Evolutionary conservation across 495 filamentous ascomycete genomes (phyloP).

Genomic region (Aspergillus incahuasiensis): DNA sequence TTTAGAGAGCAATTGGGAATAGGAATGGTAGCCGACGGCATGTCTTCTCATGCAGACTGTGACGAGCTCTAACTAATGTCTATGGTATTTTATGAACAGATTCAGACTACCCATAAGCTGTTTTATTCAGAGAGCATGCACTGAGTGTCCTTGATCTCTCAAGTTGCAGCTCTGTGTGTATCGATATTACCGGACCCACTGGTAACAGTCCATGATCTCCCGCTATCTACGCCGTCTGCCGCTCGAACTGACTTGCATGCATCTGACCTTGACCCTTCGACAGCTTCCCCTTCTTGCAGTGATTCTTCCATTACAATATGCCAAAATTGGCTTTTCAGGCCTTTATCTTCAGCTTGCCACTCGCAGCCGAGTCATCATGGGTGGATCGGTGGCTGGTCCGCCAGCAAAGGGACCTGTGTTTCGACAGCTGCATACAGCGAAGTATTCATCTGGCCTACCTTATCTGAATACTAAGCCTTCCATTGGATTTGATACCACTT

Average conservation of each 20-base stretch:
- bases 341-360: slow-evolving; percentile 12
- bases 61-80: no score
- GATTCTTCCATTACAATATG: slow-evolving; percentile 7
- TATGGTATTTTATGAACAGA: no score
- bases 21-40: neutral
- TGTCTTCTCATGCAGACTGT: no score
- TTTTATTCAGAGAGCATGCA: no score
- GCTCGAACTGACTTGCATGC: slow-evolving; percentile 13
- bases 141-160: no score
- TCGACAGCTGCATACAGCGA: slow-evolving; percentile 11
- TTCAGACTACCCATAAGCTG: no score
- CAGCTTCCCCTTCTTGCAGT: slow-evolving; percentile 4
- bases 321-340: slow-evolving; percentile 6
- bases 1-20: neutral
- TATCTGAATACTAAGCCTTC: slow-evolving; percentile 8
- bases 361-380: slow-evolving; percentile 15
- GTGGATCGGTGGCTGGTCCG: slow-evolving; percentile 16
- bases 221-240: neutral
- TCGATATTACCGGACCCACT: slow-evolving; percentile 3
- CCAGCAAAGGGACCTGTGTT: slow-evolving; percentile 9
- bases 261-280: slow-evolving; percentile 11
- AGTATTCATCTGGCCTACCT: slow-evolving; percentile 11
- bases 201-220: neutral
- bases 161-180: neutral
- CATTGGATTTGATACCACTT: slow-evolving; percentile 3